These are phyloP conservation scores for Pterulicium gracile DNA, from an alignment of 1,284 basidiomycete genomes.

Conservation along the genomic window DNA sequence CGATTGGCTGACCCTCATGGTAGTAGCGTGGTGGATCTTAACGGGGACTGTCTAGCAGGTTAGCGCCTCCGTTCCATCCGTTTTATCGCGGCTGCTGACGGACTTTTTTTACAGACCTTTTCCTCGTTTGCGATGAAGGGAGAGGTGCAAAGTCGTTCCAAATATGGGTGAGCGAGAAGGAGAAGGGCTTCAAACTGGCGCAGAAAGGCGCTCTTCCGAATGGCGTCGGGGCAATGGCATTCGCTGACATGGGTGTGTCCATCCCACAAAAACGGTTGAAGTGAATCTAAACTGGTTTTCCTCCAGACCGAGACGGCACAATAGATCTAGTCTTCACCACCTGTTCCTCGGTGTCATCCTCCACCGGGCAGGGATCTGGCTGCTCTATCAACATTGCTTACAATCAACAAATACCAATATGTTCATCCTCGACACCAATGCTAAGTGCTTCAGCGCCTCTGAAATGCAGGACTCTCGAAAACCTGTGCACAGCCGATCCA, in stretches of 20 bases:
- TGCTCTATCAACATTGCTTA: constrained; percentile 90
- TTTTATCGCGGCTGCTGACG: constrained; percentile 5
- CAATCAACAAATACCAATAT: constrained; percentile 86
- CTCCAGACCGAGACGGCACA: constrained; percentile 85
- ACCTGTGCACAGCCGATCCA: constrained; percentile 76
- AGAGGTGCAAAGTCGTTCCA: constrained; percentile 59
- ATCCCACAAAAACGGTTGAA: neutral
- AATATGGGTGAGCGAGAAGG: constrained; percentile 85
- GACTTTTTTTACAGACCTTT: constrained; percentile 56
- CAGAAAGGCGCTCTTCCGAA: constrained; percentile 63
- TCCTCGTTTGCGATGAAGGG: constrained; percentile 75
- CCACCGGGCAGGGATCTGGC: constrained; percentile 56
- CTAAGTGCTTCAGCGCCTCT: constrained; percentile 38
- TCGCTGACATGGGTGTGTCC: constrained; percentile 81
- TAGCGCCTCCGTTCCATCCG: constrained; percentile 11
- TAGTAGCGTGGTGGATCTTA: constrained; percentile 90
- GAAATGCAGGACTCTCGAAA: constrained; percentile 66
- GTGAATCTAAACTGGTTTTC: neutral
- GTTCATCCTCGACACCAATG: constrained; percentile 40
- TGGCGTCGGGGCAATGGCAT: constrained; percentile 74
- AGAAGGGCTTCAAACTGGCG: constrained; percentile 62
- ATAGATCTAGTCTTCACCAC: constrained; percentile 91
- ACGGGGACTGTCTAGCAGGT: constrained; percentile 95
- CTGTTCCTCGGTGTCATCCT: constrained; percentile 60
- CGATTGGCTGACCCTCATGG: constrained; percentile 80